Base-by-base conservation (phyloP, 768 basidiomycete species). In the Mycena capillaripes region DNA sequence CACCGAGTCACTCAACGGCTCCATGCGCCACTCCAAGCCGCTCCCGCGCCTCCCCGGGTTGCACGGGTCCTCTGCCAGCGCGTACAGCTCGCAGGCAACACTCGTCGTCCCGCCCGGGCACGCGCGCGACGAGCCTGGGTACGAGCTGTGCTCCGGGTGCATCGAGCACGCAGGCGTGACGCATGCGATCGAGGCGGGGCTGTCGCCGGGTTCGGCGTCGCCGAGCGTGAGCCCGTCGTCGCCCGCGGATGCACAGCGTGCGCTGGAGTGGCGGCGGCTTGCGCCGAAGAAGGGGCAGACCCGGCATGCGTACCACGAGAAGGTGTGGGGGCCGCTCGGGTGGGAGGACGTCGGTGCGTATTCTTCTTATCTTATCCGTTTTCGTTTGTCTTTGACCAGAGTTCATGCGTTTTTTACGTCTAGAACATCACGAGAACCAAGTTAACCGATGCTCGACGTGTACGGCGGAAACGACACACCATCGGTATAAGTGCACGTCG, bases 281-380 rank as follows among this genome's bases (percentile, higher is more conserved):
- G 91, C 92, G 2, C 93, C 94, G 1, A 90, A 89, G 75, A 95
- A 94, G 79, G 94, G 94, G 17, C 89, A 93, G 71, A 80, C 93
- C 57, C 88, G 97, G 14, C 97, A 98, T 79, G 92, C 94, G 1
- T 98, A 93, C 79, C 81, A 89, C 52, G 97, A 97, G 82, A 94
- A 94, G 80, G 87, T 93, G 3, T 98, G 97, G 97, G 91, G 91
- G 1, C 88, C 88, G 36, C 82, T 84, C 48, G 94, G 95, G 1
- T 98, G 97, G 97, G 91, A 91, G 68, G 94, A 96, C 78, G 91
- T 98, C 62, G 95, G 96, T 96, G 78, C 72, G 93, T 87, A 52
- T n/a, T n/a, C n/a, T n/a, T n/a, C n/a, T n/a, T n/a, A 44, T 27
- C 61, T 44, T 21, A 55, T 55, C 25, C 40, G 44, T 52, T 46